phyloP scores from a whole-genome alignment of 192 early-diverging fungal genomes.

The Entomortierella chlamydospora region DNA sequence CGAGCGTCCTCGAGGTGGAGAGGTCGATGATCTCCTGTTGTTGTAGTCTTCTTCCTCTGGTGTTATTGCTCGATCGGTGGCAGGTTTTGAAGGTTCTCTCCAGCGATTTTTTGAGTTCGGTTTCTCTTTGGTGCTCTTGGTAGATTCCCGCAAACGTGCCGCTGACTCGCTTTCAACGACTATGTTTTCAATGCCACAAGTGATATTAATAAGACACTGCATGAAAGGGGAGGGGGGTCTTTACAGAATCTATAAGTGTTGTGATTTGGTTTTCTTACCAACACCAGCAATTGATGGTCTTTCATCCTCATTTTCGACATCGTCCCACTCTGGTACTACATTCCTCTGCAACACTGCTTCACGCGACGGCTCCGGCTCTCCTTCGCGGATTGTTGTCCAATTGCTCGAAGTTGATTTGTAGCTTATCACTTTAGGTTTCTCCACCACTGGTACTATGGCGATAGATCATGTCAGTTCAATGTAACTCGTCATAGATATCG shows the following conservation, averaged over 20 bases:
- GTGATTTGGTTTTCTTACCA: slow-evolving; percentile 16
- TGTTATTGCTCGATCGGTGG: slow-evolving; percentile 6
- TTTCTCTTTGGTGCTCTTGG: slow-evolving; percentile 20
- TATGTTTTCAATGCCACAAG: background rate
- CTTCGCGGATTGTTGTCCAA: slow-evolving; percentile 43
- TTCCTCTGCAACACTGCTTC: slow-evolving; percentile 30
- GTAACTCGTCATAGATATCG: too few relatives aligned
- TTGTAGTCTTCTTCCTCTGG: background rate
- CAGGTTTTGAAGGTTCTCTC: slow-evolving; percentile 14
- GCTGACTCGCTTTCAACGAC: slow-evolving; percentile 42
- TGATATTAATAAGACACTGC: background rate
- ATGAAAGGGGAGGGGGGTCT: too few relatives aligned
- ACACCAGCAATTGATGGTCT: slow-evolving; percentile 46
- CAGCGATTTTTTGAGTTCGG: background rate
- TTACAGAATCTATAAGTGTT: too few relatives aligned
- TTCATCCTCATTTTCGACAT: slow-evolving; percentile 53
- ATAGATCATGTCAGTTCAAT: too few relatives aligned
- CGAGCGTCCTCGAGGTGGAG: slow-evolving; percentile 17
- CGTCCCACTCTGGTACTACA: slow-evolving; percentile 49
- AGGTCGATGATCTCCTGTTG: slow-evolving; percentile 17
- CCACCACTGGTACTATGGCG: slow-evolving; percentile 34
- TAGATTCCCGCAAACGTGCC: slow-evolving; percentile 14
- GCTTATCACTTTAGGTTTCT: slow-evolving; percentile 19
- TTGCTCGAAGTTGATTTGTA: slow-evolving; percentile 49
- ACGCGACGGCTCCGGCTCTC: slow-evolving; percentile 31